These are phyloP conservation scores for Geranomyces michiganensis DNA, from an alignment of 192 early-diverging fungal species.

Conservation along the genomic window DNA sequence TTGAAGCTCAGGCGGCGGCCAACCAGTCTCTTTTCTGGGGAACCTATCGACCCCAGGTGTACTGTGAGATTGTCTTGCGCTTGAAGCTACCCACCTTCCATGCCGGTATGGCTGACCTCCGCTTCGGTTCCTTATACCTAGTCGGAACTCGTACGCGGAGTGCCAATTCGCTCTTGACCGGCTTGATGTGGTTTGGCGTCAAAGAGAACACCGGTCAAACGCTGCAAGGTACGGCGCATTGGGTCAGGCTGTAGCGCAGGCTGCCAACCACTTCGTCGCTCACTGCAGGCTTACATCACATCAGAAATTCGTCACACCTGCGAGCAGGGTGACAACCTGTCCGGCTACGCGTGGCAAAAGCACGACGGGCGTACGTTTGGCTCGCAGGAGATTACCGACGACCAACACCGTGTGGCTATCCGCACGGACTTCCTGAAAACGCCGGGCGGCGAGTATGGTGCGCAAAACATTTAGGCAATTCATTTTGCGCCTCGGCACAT, in stretches of 20 bases:
- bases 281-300: neutral
- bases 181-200: constrained; percentile 91
- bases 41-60: constrained; percentile 88
- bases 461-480: constrained; percentile 33
- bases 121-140: neutral
- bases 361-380: constrained; percentile 86
- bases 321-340: constrained; percentile 80
- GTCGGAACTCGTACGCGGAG: constrained; percentile 82
- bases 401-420: constrained; percentile 63
- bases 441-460: constrained; percentile 58
- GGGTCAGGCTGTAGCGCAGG: neutral
- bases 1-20: constrained; percentile 9
- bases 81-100: too few species aligned
- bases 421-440: constrained; percentile 78
- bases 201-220: constrained; percentile 35
- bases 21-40: constrained; percentile 80
- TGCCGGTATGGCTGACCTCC: too few species aligned
- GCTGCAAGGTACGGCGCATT: neutral
- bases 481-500: neutral
- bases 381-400: constrained; percentile 71
- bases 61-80: constrained; percentile 57
- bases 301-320: constrained; percentile 87
- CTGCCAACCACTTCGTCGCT: constrained; percentile 11
- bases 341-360: constrained; percentile 82
- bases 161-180: constrained; percentile 77